phyloP scores from a whole-genome alignment of 78 protist genomes.

The Diacronema lutheri region DNA sequence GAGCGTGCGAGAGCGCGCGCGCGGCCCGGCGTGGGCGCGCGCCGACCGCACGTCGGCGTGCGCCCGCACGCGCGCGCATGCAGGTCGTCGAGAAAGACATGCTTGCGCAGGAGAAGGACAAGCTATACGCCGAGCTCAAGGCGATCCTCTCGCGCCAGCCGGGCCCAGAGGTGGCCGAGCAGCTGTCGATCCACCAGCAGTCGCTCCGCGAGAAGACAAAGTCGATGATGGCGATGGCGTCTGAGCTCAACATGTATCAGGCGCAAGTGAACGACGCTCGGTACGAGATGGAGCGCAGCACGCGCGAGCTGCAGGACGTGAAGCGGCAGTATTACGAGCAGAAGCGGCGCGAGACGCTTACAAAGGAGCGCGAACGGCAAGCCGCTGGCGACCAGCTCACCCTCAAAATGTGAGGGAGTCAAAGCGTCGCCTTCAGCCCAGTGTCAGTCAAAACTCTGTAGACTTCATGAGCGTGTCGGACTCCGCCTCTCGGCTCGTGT shows the following conservation, averaged over 20 bases:
- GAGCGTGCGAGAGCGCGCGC: too few relatives aligned
- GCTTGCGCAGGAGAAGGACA: conserved; percentile 81
- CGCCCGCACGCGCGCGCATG: too few relatives aligned
- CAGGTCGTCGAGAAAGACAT: conserved; percentile 69
- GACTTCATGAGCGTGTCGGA: too few relatives aligned
- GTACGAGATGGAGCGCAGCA: conserved; percentile 63
- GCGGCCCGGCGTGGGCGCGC: too few relatives aligned
- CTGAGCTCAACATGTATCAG: conserved; percentile 67
- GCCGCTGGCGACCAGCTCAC: too few relatives aligned
- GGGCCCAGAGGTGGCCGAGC: conserved; percentile 75
- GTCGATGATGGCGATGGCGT: conserved; percentile 50
- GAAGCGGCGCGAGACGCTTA: conserved; percentile 42
- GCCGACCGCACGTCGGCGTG: too few relatives aligned
- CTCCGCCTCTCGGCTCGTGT: too few relatives aligned
- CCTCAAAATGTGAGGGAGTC: too few relatives aligned
- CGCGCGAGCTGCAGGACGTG: conserved; percentile 62
- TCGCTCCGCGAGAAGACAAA: conserved; percentile 59
- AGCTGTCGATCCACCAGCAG: conserved; percentile 48
- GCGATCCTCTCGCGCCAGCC: conserved; percentile 80
- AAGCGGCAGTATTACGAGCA: conserved; percentile 47
- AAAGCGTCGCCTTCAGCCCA: too few relatives aligned
- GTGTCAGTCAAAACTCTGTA: too few relatives aligned
- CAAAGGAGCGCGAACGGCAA: conserved; percentile 1
- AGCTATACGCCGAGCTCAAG: conserved; percentile 75
- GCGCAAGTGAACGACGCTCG: conserved; percentile 51